These are phyloP conservation scores for Solanum chiquidenum DNA, from an alignment of 257 asterid species.

Conservation along the genomic window DNA sequence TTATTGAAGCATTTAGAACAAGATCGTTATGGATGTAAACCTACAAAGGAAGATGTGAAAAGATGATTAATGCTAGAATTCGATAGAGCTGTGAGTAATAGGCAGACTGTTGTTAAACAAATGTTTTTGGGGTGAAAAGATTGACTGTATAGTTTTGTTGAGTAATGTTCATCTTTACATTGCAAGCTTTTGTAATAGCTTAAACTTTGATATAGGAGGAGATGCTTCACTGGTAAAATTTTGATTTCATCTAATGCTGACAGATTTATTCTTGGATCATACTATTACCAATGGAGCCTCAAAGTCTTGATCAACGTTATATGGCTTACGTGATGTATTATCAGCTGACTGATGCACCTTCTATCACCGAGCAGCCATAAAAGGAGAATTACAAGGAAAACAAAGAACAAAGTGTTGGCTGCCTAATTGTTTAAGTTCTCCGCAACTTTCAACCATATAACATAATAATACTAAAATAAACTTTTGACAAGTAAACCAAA, in stretches of 20 bases:
- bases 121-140: background rate
- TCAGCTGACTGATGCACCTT: no score
- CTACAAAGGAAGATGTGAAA: conserved; percentile 61
- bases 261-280: no score
- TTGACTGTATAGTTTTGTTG: background rate
- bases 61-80: conserved; percentile 73
- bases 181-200: conserved; percentile 39
- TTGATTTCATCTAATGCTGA: background rate
- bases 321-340: no score
- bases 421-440: no score
- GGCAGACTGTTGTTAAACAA: background rate
- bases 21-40: conserved; percentile 78
- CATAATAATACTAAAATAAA: no score
- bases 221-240: conserved; percentile 25
- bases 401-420: no score
- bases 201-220: conserved; percentile 27
- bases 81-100: conserved; percentile 60
- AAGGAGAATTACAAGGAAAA: no score
- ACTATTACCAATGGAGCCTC: no score
- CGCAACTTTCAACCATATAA: no score
- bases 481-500: no score
- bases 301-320: no score
- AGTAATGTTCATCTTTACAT: background rate
- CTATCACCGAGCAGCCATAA: no score
- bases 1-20: conserved; percentile 14